A percentile compares a stretch with the other conserved stretches of the same genome.
Conservation (phyloP, 1,284 basidiomycete genomes). For the Moesziomyces globuligerus region DNA sequence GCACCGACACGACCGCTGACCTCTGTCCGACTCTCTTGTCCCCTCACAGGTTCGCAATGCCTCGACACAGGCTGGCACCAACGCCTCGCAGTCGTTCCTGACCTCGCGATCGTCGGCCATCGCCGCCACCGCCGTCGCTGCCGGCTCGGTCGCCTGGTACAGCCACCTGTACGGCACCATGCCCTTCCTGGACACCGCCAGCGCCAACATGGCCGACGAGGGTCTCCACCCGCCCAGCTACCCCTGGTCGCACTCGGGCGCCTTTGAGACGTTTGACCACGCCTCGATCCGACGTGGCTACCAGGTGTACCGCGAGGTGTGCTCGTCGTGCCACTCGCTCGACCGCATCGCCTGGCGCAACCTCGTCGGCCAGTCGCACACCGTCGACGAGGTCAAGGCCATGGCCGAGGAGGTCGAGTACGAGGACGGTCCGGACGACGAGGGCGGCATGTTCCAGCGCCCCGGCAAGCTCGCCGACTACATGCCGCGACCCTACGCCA, state of each 20-base stretch:
- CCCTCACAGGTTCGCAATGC: conserved; percentile 54
- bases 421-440: conserved; percentile 91
- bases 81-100: conserved; percentile 68
- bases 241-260: conserved; percentile 91
- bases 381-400: conserved; percentile 86
- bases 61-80: conserved; percentile 53
- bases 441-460: conserved; percentile 97
- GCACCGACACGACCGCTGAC: conserved; percentile 21
- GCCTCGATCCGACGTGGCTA: conserved; percentile 95
- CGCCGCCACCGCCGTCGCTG: conserved; percentile 81
- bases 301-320: conserved; percentile 98
- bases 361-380: conserved; percentile 97
- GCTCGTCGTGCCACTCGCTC: conserved; percentile 97
- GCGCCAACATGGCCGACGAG: conserved; percentile 75
- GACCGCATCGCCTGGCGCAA: conserved; percentile 99
- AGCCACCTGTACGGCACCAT: conserved; percentile 86
- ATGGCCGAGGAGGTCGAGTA: conserved; percentile 95
- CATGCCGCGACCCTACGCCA: conserved; percentile 93
- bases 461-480: conserved; percentile 98
- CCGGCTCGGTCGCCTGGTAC: conserved; percentile 94
- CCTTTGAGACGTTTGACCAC: conserved; percentile 93
- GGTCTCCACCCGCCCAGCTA: conserved; percentile 89
- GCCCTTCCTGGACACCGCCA: conserved; percentile 59
- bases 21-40: background rate
- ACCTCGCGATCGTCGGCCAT: conserved; percentile 82